These are phyloP conservation scores for Acanthamoeba castellanii DNA, from an alignment of 208 protist genomes.

Conservation along the genomic window DNA sequence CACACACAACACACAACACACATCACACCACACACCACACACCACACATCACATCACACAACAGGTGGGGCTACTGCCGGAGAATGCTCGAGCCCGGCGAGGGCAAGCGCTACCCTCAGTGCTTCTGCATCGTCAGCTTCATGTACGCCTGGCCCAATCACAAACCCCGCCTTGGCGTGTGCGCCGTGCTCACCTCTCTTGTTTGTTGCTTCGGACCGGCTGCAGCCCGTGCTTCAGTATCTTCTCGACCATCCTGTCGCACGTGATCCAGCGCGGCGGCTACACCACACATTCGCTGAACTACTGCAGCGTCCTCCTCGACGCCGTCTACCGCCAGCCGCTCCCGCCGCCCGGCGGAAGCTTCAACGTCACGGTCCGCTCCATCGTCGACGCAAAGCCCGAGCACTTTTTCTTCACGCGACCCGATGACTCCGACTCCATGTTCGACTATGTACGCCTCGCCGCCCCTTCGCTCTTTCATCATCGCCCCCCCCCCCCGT, in stretches of 20 bases:
- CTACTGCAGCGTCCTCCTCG: conserved; percentile 51
- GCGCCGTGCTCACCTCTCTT: no score
- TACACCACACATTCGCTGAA: conserved; percentile 6
- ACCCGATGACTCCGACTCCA: conserved; percentile 41
- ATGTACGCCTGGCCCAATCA: background rate
- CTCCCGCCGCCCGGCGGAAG: conserved; percentile 23
- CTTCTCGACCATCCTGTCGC: conserved; percentile 23
- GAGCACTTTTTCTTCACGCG: conserved; percentile 28
- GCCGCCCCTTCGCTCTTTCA: background rate
- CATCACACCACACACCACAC: no score
- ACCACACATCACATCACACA: no score
- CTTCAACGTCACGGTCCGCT: background rate
- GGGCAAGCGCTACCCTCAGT: conserved; percentile 22
- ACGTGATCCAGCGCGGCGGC: conserved; percentile 8
- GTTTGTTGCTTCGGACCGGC: background rate
- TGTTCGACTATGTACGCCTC: conserved; percentile 49
- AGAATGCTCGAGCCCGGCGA: background rate
- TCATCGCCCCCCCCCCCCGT: no score
- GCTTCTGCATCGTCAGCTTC: conserved; percentile 53
- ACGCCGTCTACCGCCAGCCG: conserved; percentile 47
- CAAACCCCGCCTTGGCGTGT: background rate
- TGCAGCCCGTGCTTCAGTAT: conserved; percentile 62
- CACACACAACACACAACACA: background rate
- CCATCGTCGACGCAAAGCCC: background rate
- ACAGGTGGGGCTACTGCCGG: conserved; percentile 17